phyloP scores from a whole-genome alignment of 2,329 filamentous ascomycete genomes.

The Beauveria pseudobassiana region DNA sequence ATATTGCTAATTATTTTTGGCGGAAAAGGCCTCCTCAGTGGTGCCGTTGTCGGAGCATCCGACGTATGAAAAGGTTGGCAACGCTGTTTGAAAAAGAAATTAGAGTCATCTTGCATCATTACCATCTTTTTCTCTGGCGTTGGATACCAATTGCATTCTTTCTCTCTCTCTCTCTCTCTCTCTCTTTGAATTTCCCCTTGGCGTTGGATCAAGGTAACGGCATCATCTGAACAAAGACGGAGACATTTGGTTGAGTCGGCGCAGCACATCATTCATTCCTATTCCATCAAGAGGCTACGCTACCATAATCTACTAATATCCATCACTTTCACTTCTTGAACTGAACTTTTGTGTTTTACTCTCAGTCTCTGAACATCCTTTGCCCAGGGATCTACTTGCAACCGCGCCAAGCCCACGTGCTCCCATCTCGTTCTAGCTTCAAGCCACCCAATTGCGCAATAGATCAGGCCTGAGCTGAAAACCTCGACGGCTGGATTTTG shows the following conservation, averaged over 20 bases:
- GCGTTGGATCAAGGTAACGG: conserved; percentile 5
- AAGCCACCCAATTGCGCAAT: conserved; percentile 2
- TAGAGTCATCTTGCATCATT: background rate
- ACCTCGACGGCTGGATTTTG: background rate
- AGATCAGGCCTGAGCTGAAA: background rate
- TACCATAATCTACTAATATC: conserved; percentile 4
- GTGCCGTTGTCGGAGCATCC: background rate
- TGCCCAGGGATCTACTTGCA: background rate
- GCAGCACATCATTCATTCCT: no score
- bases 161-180: background rate
- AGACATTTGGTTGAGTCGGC: background rate
- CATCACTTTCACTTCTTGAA: background rate
- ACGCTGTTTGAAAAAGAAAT: background rate
- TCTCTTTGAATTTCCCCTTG: background rate
- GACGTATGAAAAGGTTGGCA: conserved; percentile 9
- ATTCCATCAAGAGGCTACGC: background rate
- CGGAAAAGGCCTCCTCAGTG: background rate
- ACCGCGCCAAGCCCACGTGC: conserved; percentile 9
- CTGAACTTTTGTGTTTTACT: background rate
- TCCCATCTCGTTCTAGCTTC: background rate
- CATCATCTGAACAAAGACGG: background rate
- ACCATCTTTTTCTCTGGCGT: background rate
- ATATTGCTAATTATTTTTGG: conserved; percentile 12
- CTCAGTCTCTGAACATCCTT: background rate
- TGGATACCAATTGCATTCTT: conserved; percentile 4